Percentiles rank a stretch among this genome's conserved stretches.
These are phyloP conservation scores for Neocatenulostroma microsporum DNA, from an alignment of 2,329 filamentous ascomycete species.

Conservation along the genomic window DNA sequence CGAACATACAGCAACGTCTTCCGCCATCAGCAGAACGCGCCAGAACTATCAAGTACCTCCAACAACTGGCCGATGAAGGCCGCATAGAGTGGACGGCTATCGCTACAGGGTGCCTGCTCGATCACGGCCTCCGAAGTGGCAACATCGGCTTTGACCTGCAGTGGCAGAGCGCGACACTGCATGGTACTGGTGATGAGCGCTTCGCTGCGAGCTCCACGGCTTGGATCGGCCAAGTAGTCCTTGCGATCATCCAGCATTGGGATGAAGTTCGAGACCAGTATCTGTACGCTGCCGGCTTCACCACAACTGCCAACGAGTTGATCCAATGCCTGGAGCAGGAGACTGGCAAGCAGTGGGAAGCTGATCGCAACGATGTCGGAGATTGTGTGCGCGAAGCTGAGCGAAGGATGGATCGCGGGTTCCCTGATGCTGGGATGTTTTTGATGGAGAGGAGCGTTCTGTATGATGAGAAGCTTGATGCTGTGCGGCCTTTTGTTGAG, in stretches of 20 bases:
- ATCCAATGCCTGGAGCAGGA: slow-evolving; percentile 23
- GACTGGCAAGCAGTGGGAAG: slow-evolving; percentile 25
- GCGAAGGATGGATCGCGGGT: slow-evolving; percentile 30
- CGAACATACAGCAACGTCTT: slow-evolving; percentile 24
- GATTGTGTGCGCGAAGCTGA: slow-evolving; percentile 31
- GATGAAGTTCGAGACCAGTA: slow-evolving; percentile 29
- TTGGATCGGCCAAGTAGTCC: slow-evolving; percentile 27
- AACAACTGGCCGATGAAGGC: slow-evolving; percentile 5
- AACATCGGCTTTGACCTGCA: slow-evolving; percentile 32
- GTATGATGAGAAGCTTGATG: slow-evolving; percentile 25
- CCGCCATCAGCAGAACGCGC: slow-evolving; percentile 25
- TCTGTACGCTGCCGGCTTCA: slow-evolving; percentile 28
- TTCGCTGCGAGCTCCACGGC: slow-evolving; percentile 31
- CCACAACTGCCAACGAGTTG: slow-evolving; percentile 30
- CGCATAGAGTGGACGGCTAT: slow-evolving; percentile 29
- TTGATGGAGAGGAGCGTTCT: slow-evolving; percentile 33
- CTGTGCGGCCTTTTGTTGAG: slow-evolving; percentile 23
- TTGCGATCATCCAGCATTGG: slow-evolving; percentile 26
- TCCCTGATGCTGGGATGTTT: slow-evolving; percentile 33
- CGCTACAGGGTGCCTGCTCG: slow-evolving; percentile 28
- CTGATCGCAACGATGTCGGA: slow-evolving; percentile 27
- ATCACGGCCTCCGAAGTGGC: slow-evolving; percentile 27
- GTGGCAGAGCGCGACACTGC: slow-evolving; percentile 34
- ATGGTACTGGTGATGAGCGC: slow-evolving; percentile 28
- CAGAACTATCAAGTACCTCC: slow-evolving; percentile 27